Base-by-base conservation (phyloP, 2,329 filamentous ascomycete species). In the Calonectria multiphialidica region DNA sequence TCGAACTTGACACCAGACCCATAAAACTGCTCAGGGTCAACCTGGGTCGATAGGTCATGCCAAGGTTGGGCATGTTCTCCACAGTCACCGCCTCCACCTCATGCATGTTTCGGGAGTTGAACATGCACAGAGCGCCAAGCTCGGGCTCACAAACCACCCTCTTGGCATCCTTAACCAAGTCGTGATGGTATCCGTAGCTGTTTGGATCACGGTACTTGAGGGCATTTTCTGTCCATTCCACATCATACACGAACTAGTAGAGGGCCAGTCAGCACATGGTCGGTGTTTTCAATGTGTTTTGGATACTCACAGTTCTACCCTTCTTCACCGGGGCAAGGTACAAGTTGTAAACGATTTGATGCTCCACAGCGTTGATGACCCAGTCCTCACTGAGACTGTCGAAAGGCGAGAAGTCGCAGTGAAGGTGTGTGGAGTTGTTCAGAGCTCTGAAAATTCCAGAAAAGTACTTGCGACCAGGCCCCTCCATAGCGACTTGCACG, bases 51-150 rank as follows among this genome's bases (percentile, higher is more conserved):
- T 59, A 59, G 53, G 6, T 40, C 53, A 59, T 40, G 53, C 53
- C 53, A 40, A 59, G 53, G 23, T 40, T 37, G 3, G 53, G 53
- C 53, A 59, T 59, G 7, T 59, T 59, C 53, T 59, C 53, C 53
- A 59, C 53, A 25, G 33, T 59, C 13, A 59, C 53, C 21, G 53
- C 53, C 15, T 59, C 53, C 16, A 59, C 53, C 35, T 59, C 53
- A 59, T 59, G 53, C 53, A 59, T 59, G 33, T 59, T 59, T 40
- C 53, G 33, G 53, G 53, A 59, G 53, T 59, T 59, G 53, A 59
- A 59, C 53, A 59, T 59, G 53, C 53, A 59, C 12, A 59, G 53
- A n/a, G 53, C 53, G 53, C 53, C 53, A 59, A 59, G 53, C 53
- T 59, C 53, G 2, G 53, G 53, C 53, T 59, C 53, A 8, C 53